A percentile compares a stretch with the other conserved stretches of the same genome.
phyloP scores from a whole-genome alignment of 139 green algal species.

The Gonium pectorale region DNA sequence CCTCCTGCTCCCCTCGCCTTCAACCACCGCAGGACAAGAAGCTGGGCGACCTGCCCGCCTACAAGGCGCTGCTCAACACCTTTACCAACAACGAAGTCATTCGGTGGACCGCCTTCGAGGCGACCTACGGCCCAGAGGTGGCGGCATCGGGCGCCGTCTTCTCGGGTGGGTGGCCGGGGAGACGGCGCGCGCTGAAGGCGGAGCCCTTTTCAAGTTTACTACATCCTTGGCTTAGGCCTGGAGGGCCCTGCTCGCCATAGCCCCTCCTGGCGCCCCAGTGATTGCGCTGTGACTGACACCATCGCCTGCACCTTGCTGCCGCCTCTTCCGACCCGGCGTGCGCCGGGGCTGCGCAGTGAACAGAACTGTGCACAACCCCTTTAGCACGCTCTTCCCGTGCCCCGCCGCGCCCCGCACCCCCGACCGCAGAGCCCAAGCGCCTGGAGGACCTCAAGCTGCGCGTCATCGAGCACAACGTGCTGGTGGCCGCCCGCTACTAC shows the following conservation, averaged over 20 bases:
- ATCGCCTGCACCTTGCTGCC: too few species aligned
- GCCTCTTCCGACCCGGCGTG: too few species aligned
- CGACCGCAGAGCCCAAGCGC: slow-evolving; percentile 50
- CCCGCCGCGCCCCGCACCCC: not conserved
- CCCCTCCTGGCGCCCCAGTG: too few species aligned
- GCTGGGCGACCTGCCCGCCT: slow-evolving; percentile 84
- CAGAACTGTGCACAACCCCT: too few species aligned
- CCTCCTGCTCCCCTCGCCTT: not conserved
- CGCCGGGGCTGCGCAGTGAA: too few species aligned
- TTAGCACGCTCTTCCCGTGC: too few species aligned
- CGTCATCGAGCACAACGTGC: slow-evolving; percentile 96
- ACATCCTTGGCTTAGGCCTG: too few species aligned
- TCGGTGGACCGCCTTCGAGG: slow-evolving; percentile 81
- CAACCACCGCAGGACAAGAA: slow-evolving; percentile 72
- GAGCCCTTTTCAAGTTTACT: too few species aligned
- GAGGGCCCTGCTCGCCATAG: too few species aligned
- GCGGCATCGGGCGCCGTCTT: slow-evolving; percentile 63
- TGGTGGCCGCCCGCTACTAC: slow-evolving; percentile 93
- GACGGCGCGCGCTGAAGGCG: too few species aligned
- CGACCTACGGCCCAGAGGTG: slow-evolving; percentile 79
- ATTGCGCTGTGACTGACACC: too few species aligned
- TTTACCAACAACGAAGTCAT: slow-evolving; percentile 88
- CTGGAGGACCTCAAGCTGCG: slow-evolving; percentile 76
- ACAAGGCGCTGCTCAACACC: slow-evolving; percentile 88
- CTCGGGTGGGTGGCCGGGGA: slow-evolving; percentile 29